Base-by-base conservation (phyloP, 2,329 filamentous ascomycete species). In the Geosmithia putterillii region DNA sequence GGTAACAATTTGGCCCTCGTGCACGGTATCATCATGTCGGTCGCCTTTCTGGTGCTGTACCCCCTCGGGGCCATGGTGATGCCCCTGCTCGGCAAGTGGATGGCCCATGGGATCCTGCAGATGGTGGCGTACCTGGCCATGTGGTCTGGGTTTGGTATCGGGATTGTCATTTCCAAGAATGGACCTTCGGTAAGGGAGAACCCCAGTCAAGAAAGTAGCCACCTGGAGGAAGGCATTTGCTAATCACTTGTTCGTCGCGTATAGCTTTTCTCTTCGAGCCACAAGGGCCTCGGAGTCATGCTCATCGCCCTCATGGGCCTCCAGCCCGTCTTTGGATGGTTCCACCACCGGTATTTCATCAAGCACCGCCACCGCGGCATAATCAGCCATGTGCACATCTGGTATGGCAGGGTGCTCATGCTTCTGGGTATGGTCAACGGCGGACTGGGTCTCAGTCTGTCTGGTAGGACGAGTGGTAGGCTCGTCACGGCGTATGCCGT, bases 361-460 rank as follows among this genome's bases (percentile, higher is more conserved):
- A 66, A 65, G 53, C 56, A 69, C 43, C 58, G 66, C 42, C 38
- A 52, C 21, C 73, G 78, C 32, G 70, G 70, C 7, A 15, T 63
- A 36, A 54, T 79, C 47, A 77, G 74, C 48, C 59, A 79, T 49
- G 54, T 63, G 1, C 79, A 83, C 53, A 71, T 80, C 50, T 82
- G 76, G 75, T 78, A 70, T 51, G 79, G 79, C 12, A 70, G 79
- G 17, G 51, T 62, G 2, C 56, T 82, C 38, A 73, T 83, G 48
- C 44, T 73, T 17, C 54, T 81, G 3, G 79, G 75, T 21, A 64
- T 81, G 38, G 55, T 82, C 50, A 83, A 83, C 51, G 79, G 79
- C 44, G 79, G 78, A 0, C 57, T 83, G 4, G 79, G 79, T 3
- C 60, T 83, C 47, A 69, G 48, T 61, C 79, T 15, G 64, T 72